Base-by-base conservation (phyloP, 1,284 basidiomycete species). In the Austropuccinia psidii region DNA sequence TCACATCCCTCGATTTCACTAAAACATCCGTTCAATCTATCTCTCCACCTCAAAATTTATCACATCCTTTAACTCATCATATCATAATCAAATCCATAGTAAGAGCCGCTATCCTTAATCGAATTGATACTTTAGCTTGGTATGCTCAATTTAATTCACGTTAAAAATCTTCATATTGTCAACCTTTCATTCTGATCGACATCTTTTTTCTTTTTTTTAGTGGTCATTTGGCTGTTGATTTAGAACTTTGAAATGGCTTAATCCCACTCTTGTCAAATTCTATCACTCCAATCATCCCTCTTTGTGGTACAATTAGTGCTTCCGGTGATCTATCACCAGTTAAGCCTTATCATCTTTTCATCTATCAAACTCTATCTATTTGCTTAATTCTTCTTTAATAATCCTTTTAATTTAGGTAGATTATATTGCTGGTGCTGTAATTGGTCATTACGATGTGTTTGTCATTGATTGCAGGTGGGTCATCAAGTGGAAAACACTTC, bases 1-100 rank as follows among this genome's bases (percentile, higher is more conserved):
- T 90, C 1, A 82, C 17, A 86, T 86, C 19, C 85, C 86, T 4
- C 84, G 85, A 57, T 80, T 79, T 19, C 60, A 54, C 17, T 43
- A 29, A n/a, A 60, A 57, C 39, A 37, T 58, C 41, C 82, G 83
- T 7, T 78, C 47, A 49, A 74, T n/a, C n/a, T n/a, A 55, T 61
- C 47, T 3, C 4, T 7, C 49, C 69, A 15, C 57, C 69, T 24
- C n/a, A 9, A 11, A 37, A 64, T 24, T 49, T 62, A 6, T 41
- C 43, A 8, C 47, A 73, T 29, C 39, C 69, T 2, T 29, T 88
- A 15, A 81, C 84, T n/a, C 85, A 86, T 19, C 85, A 86, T 62
- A 86, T 84, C 75, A 91, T 93, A 88, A 91, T 91, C 15, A 88
- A 90, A 76, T 83, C 89, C 4, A 93, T 91, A 89, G 90, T 91